A percentile compares a stretch with the other conserved stretches of the same genome.
These are phyloP conservation scores for Shiraia sp. DNA, from an alignment of 2,329 filamentous ascomycete species.

Conservation along the genomic window DNA sequence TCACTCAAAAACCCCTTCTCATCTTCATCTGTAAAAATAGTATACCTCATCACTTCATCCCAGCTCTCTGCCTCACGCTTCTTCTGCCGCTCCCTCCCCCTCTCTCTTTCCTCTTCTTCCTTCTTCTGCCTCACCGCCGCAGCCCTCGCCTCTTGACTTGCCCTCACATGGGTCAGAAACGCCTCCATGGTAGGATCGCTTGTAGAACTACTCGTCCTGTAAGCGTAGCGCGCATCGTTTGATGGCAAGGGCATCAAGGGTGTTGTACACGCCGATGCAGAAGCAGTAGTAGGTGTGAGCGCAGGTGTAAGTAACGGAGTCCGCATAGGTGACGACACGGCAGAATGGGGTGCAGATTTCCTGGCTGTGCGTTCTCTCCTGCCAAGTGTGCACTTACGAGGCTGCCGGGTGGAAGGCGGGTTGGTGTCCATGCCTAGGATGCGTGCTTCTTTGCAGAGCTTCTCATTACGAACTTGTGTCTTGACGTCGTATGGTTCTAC, in stretches of 20 bases:
- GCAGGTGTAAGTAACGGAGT: background rate
- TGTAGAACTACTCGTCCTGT: conserved; percentile 3
- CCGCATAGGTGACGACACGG: background rate
- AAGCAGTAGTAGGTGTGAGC: background rate
- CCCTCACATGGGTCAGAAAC: conserved; percentile 17
- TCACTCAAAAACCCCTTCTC: conserved; percentile 15
- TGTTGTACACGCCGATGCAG: background rate
- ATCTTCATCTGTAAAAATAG: conserved; percentile 14
- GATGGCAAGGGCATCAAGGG: background rate
- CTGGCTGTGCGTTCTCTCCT: background rate
- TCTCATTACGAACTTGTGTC: background rate
- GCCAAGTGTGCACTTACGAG: background rate
- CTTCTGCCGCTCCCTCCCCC: background rate
- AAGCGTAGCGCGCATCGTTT: background rate
- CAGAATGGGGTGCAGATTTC: background rate
- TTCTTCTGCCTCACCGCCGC: background rate
- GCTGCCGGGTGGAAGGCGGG: background rate
- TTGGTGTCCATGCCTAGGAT: background rate
- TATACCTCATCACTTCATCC: background rate
- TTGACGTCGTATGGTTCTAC: background rate
- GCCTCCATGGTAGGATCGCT: conserved; percentile 6
- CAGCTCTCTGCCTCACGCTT: conserved; percentile 1
- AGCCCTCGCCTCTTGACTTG: conserved; percentile 14
- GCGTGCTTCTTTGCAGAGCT: background rate
- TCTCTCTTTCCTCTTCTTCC: too few relatives aligned